Conservation (phyloP, 2,329 filamentous ascomycete species). For the Microcyclospora tardicrescens region DNA sequence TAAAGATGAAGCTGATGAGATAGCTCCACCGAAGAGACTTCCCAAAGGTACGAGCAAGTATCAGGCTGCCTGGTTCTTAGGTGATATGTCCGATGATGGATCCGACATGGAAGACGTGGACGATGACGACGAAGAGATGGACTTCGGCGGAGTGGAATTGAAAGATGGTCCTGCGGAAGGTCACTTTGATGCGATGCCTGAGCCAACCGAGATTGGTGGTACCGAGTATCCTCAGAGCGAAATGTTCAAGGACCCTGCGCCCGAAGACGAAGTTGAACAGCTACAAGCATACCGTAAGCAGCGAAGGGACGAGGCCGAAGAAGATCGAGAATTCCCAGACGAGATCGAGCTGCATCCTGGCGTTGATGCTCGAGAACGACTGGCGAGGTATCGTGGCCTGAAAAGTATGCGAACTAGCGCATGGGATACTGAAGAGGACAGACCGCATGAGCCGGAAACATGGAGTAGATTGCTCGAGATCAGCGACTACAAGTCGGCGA, state of each 20-base stretch:
- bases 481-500: conserved; percentile 77
- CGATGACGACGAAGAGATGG: conserved; percentile 45
- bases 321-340: conserved; percentile 91
- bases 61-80: conserved; percentile 87
- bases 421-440: conserved; percentile 84
- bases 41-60: conserved; percentile 89
- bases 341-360: conserved; percentile 90
- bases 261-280: conserved; percentile 72
- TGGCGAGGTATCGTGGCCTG: conserved; percentile 76
- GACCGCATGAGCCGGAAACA: conserved; percentile 73
- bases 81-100: conserved; percentile 67
- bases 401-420: conserved; percentile 79
- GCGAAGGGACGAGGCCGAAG: conserved; percentile 67
- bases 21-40: conserved; percentile 55
- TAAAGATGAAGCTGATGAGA: conserved; percentile 58
- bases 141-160: conserved; percentile 33
- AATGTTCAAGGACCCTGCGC: conserved; percentile 68
- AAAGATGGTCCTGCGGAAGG: conserved; percentile 67
- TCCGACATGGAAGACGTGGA: conserved; percentile 62
- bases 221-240: conserved; percentile 92
- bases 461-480: conserved; percentile 79
- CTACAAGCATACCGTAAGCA: conserved; percentile 68
- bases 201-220: conserved; percentile 47
- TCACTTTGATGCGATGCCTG: conserved; percentile 36
- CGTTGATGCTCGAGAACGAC: conserved; percentile 70